phyloP scores from a whole-genome alignment of 306 rosid genomes.

The Rubus idaeus region DNA sequence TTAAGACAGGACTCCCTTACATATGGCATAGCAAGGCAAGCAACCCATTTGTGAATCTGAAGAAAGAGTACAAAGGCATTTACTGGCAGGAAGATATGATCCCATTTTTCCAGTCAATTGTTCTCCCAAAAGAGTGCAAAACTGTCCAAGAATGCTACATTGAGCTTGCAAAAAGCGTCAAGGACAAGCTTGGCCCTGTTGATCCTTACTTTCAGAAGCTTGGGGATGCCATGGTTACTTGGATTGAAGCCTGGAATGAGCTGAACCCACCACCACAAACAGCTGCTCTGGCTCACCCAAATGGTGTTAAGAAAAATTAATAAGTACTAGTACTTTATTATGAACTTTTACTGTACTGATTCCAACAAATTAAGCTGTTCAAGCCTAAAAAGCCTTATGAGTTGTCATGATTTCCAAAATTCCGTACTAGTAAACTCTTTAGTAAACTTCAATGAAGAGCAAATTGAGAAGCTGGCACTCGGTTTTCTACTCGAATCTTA shows the following conservation, averaged over 20 bases:
- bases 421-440: background rate
- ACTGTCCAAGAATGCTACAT: slow-evolving; percentile 45
- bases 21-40: slow-evolving; percentile 59
- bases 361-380: background rate
- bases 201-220: slow-evolving; percentile 55
- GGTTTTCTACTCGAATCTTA: slow-evolving; percentile 2
- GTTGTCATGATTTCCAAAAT: no score
- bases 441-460: background rate
- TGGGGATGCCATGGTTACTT: slow-evolving; percentile 68
- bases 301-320: background rate
- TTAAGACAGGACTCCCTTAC: slow-evolving; percentile 49
- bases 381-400: background rate
- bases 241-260: slow-evolving; percentile 80
- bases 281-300: background rate
- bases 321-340: background rate
- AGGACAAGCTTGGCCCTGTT: slow-evolving; percentile 37
- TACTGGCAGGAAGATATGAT: slow-evolving; percentile 50
- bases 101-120: slow-evolving; percentile 41
- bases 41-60: slow-evolving; percentile 47
- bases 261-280: slow-evolving; percentile 49
- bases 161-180: slow-evolving; percentile 43
- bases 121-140: slow-evolving; percentile 38
- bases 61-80: slow-evolving; percentile 50
- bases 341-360: background rate
- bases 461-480: background rate